phyloP scores from a whole-genome alignment of 2,329 filamentous ascomycete genomes.

The Ramularia collo-cygni region DNA sequence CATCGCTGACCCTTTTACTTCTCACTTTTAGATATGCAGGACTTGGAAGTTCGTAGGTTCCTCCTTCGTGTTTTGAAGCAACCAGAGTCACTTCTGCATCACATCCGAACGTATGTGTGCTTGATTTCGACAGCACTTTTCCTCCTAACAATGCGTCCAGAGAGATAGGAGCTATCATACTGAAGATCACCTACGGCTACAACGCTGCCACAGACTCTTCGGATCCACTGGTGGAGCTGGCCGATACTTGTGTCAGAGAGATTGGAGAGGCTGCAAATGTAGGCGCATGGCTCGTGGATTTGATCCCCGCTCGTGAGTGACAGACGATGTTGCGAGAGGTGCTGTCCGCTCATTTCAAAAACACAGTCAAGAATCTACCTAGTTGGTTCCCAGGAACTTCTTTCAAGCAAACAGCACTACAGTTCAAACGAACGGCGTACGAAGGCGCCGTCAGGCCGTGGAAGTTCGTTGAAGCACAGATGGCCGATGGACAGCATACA shows the following conservation, averaged over 20 bases:
- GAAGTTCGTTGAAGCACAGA: constrained; percentile 36
- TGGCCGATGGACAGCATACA: constrained; percentile 19
- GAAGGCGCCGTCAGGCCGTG: constrained; percentile 37
- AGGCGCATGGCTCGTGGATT: constrained; percentile 42
- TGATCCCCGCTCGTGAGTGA: constrained; percentile 33
- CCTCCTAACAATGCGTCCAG: constrained; percentile 1
- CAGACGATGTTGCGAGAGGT: neutral
- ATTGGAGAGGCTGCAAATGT: constrained; percentile 34
- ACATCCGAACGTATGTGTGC: constrained; percentile 32
- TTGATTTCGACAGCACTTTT: neutral
- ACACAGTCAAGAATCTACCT: constrained; percentile 35
- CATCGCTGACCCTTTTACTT: too few species aligned
- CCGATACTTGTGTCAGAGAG: constrained; percentile 34
- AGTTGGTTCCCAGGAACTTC: constrained; percentile 40
- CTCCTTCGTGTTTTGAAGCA: constrained; percentile 35
- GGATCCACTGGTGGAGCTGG: constrained; percentile 42
- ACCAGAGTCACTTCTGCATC: constrained; percentile 33
- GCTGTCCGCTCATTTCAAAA: neutral
- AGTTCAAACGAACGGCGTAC: constrained; percentile 30
- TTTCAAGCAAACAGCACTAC: constrained; percentile 38
- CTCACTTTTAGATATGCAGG: too few species aligned
- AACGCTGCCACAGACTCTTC: constrained; percentile 32
- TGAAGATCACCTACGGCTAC: constrained; percentile 45
- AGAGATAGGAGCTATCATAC: constrained; percentile 35
- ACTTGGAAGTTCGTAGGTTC: constrained; percentile 40